These are phyloP conservation scores for Schizophyllum amplum DNA, from an alignment of 1,284 basidiomycete genomes.

Conservation along the genomic window DNA sequence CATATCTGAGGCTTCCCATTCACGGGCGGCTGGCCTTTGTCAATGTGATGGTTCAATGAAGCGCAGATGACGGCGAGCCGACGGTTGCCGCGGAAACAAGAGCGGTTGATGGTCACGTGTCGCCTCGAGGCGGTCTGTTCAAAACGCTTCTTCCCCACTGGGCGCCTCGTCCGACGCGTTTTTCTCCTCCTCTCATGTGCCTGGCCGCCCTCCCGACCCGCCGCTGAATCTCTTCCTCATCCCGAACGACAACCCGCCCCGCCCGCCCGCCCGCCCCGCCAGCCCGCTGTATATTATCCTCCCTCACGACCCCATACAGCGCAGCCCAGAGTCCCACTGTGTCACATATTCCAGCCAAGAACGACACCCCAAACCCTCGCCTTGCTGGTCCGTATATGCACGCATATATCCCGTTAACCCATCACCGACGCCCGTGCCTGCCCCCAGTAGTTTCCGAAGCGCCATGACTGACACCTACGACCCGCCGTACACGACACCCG, in stretches of 20 bases:
- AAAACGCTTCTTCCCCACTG: background rate
- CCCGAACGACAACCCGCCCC: background rate
- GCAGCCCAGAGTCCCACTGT: background rate
- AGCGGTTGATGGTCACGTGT: background rate
- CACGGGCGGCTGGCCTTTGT: background rate
- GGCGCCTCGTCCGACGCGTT: background rate
- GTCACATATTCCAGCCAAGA: no score
- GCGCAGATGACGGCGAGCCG: background rate
- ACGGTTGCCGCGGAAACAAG: background rate
- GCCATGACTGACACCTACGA: conserved; percentile 17
- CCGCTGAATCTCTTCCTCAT: background rate
- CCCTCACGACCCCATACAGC: background rate
- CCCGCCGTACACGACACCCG: conserved; percentile 36
- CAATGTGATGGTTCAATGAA: background rate
- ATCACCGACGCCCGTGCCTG: background rate
- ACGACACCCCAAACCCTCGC: background rate
- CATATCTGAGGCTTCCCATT: background rate
- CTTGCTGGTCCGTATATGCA: background rate
- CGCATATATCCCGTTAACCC: background rate
- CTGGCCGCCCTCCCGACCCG: background rate
- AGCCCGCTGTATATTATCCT: background rate
- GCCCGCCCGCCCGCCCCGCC: no score
- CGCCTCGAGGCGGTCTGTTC: background rate
- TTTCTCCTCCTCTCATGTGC: background rate
- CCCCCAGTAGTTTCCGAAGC: background rate